Conservation (phyloP, 177 flowering plant genomes). For the Vitis hybrid region DNA sequence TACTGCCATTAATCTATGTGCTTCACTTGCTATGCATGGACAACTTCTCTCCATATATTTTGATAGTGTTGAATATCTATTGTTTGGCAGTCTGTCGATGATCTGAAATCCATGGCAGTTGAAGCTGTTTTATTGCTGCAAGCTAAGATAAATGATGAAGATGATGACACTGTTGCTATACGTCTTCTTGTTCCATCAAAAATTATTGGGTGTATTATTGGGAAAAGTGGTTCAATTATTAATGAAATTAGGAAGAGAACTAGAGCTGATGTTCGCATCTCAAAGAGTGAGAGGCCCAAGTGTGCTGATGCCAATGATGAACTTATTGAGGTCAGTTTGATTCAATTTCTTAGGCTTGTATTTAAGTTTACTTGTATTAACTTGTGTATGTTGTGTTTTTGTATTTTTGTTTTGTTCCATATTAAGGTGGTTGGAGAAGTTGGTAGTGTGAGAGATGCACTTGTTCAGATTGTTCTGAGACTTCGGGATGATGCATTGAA, state of each 20-base stretch:
- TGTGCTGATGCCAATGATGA: conserved; percentile 65
- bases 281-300: conserved; percentile 70
- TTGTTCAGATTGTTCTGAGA: conserved; percentile 84
- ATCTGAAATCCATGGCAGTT: conserved; percentile 83
- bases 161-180: conserved; percentile 56
- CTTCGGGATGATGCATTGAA: conserved; percentile 83
- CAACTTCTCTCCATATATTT: background rate
- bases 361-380: background rate
- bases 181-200: conserved; percentile 83
- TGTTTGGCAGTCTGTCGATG: conserved; percentile 67
- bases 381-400: background rate
- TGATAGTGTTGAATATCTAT: conserved; percentile 3
- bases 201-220: conserved; percentile 91
- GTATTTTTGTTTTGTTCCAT: conserved; percentile 2
- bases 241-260: conserved; percentile 93
- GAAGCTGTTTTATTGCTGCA: conserved; percentile 92
- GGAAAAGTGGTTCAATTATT: conserved; percentile 87
- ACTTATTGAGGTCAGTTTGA: conserved; percentile 72
- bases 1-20: too few species aligned
- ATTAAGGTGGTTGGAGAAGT: conserved; percentile 73
- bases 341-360: background rate
- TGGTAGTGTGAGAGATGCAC: conserved; percentile 80
- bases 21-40: background rate
- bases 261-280: conserved; percentile 82
- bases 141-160: conserved; percentile 86